phyloP scores from a whole-genome alignment of 2,329 filamentous ascomycete genomes.

The Xylaria multiplex region DNA sequence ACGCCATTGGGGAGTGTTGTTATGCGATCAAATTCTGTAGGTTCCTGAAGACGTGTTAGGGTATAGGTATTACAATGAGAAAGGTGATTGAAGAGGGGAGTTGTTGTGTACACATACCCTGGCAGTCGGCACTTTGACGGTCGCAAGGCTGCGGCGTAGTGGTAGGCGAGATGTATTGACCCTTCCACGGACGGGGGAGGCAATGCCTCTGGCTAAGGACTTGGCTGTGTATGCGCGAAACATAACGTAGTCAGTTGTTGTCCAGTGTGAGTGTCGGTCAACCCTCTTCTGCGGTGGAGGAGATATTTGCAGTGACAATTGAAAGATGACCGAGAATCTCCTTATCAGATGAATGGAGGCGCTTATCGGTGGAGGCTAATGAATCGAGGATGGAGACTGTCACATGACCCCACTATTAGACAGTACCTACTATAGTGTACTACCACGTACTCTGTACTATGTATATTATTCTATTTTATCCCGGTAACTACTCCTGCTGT shows the following conservation, averaged over 20 bases:
- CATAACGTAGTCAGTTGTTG: slow-evolving; percentile 37
- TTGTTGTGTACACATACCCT: slow-evolving; percentile 36
- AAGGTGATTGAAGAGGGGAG: background rate
- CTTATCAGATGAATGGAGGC: slow-evolving; percentile 25
- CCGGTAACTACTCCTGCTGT: too few species aligned
- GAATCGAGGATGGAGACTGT: background rate
- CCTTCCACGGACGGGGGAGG: slow-evolving; percentile 38
- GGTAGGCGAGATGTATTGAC: slow-evolving; percentile 34
- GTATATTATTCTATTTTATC: too few species aligned
- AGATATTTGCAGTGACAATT: slow-evolving; percentile 39
- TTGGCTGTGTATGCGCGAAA: slow-evolving; percentile 44
- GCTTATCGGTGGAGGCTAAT: slow-evolving; percentile 33
- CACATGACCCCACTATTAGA: slow-evolving; percentile 5
- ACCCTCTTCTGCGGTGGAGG: slow-evolving; percentile 14
- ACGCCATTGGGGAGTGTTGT: slow-evolving; percentile 92
- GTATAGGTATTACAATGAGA: background rate
- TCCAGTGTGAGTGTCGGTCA: slow-evolving; percentile 31
- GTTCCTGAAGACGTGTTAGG: slow-evolving; percentile 66
- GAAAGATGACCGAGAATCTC: slow-evolving; percentile 25
- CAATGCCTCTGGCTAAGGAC: slow-evolving; percentile 40
- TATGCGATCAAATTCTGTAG: slow-evolving; percentile 85
- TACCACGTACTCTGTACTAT: too few species aligned
- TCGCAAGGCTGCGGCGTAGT: slow-evolving; percentile 41
- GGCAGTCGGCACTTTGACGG: slow-evolving; percentile 41
- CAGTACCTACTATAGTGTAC: background rate